Evolutionary conservation across 192 early-diverging fungal species (phyloP), one percentile per base, ranked within the genome.

Genomic region (Dissophora ornata): DNA sequence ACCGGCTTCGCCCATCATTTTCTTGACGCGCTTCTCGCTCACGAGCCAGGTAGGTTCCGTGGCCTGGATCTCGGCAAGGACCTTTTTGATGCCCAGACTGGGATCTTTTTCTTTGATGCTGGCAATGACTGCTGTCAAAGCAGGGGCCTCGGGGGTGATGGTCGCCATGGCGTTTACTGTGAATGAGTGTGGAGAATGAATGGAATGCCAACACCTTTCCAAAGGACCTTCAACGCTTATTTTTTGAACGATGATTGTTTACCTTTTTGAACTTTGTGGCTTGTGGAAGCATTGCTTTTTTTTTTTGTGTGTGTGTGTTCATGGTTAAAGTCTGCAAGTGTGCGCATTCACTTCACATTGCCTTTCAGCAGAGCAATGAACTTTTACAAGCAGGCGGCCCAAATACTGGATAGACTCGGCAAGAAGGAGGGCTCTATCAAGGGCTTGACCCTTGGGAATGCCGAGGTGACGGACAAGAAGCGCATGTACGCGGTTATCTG

Each of bases 401-500:
- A 84, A 36, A 93, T 96, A 16, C 80, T 97, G 33, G 87, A 87
- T 61, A 89, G 90, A 45, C 82, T 96, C 48, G 83, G 82, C 22
- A 79, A 66, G 51, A 87, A 90, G 36, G 80, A 91, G 59, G 93
- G 94, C 22, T 92, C 93, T 18, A 90, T 97, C 51, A 93, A 94
- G 59, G 85, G 82, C 21, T 79, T 96, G 49, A 89, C 90, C 2
- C 69, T 94, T 36, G 90, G 90, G 25, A 88, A 79, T 40, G 80
- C 73, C 7, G 66, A 83, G 34, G 84, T 93, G 29, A 82, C 85
- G 11, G 83, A 92, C 55, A 97, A 97, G 83, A 95, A 94, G 66
- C 85, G 86, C 46, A 87, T 95, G 82, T 96, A 95, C 55, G 95
- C 94, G 3, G 80, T 98, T 55, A 87, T 98, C 32, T 96, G 95